Base-by-base conservation (phyloP, 345 rosid species). In the Euphorbia tirucalli region DNA sequence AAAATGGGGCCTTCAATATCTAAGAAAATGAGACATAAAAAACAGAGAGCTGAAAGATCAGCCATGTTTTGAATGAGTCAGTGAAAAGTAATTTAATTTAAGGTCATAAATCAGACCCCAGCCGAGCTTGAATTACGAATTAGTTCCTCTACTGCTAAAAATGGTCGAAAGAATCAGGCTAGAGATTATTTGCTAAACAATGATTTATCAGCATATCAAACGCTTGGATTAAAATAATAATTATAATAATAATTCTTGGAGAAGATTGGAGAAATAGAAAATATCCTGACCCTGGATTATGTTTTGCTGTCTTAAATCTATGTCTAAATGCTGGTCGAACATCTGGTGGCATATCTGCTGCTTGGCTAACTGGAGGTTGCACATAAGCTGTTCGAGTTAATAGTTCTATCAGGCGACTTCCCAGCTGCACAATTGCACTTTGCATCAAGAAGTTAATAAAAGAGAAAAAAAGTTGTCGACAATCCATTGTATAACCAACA, bases 321-420 rank as follows among this genome's bases (percentile, higher is more conserved):
- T 94, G 98, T 58, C 83, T 87, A 77, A 94, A 92, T 32, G 98
- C 98, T 72, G 98, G 98, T 64, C 97, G 96, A 74, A 94, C 80
- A 79, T 89, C 95, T 4, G 92, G 98, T 52, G 93, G 89, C 71
- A 78, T 55, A 69, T 88, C 92, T 11, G 77, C 88, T 73, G 85
- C 79, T 80, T 87, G 97, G 70, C 82, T 77, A 62, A 82, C 70
- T 2, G 98, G 96, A 84, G 92, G 85, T 81, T 92, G 98, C 31
- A 94, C 88, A 83, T 80, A 89, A 73, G 98, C 97, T 70, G 93
- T 65, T 83, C 90, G 96, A 22, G 83, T 89, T 78, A 94, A 72
- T 66, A 94, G 82, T 74, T 90, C 93, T 65, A 92, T 73, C 77
- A 94, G 90, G 74, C 96, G 91, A 70, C 93, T 81, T 77, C 97